These are phyloP conservation scores for Cubamyces sp. DNA, from an alignment of 768 basidiomycete genomes.

Conservation along the genomic window DNA sequence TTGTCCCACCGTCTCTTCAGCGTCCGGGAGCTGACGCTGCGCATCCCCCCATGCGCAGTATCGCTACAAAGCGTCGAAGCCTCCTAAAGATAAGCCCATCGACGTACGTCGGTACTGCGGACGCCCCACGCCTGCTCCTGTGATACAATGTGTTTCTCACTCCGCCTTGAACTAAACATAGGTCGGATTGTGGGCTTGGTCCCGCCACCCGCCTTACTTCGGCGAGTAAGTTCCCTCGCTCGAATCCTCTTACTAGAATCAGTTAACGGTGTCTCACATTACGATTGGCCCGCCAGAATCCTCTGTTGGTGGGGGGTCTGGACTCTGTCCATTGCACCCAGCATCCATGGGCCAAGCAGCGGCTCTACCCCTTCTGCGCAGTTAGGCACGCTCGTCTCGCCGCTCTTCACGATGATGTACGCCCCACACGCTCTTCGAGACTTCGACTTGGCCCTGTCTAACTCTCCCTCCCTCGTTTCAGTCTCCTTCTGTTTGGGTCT, in stretches of 20 bases:
- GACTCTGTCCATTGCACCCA: slow-evolving; percentile 62
- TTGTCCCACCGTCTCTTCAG: neutral
- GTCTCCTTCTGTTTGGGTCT: slow-evolving; percentile 65
- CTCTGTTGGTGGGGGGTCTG: slow-evolving; percentile 72
- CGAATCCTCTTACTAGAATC: neutral
- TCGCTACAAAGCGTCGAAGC: slow-evolving; percentile 52
- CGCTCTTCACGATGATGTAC: slow-evolving; percentile 67
- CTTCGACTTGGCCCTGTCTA: neutral
- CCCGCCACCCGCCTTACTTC: slow-evolving; percentile 72
- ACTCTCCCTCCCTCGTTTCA: slow-evolving; percentile 25
- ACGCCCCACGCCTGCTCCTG: no score
- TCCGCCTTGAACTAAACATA: slow-evolving; percentile 24
- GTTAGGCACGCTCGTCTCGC: slow-evolving; percentile 61
- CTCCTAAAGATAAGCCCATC: slow-evolving; percentile 54
- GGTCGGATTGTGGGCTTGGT: slow-evolving; percentile 59
- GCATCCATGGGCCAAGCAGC: slow-evolving; percentile 44
- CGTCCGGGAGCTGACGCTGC: neutral
- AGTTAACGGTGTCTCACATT: neutral
- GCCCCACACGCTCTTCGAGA: slow-evolving; percentile 27
- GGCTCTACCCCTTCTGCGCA: slow-evolving; percentile 55
- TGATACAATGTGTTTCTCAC: neutral
- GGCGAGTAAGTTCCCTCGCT: slow-evolving; percentile 54
- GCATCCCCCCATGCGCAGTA: slow-evolving; percentile 38
- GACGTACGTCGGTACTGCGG: slow-evolving; percentile 37
- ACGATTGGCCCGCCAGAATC: slow-evolving; percentile 42